Conservation (phyloP, 2,329 filamentous ascomycete genomes). For the Aspergillus candidus region DNA sequence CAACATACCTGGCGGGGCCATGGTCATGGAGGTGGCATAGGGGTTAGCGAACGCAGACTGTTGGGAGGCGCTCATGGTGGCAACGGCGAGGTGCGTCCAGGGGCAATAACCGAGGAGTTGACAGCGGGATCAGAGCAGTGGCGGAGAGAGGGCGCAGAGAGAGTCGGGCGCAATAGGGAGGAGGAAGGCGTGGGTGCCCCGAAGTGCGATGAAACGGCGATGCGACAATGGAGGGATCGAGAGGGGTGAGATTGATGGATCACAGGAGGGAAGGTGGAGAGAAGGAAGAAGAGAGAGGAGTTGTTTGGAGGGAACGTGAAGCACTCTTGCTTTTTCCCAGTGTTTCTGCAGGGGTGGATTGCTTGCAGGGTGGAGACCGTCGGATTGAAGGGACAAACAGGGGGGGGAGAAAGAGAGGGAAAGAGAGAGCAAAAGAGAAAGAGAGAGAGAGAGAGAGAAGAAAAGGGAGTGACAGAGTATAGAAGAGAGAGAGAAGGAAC, state of each 20-base stretch:
- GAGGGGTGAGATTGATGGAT: not conserved
- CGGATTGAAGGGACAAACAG: constrained; percentile 1
- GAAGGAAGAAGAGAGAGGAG: constrained; percentile 1
- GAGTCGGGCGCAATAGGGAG: constrained; percentile 3
- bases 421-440: constrained; percentile 4
- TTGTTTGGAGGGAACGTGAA: too few relatives aligned
- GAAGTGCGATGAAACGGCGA: constrained; percentile 19
- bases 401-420: constrained; percentile 5
- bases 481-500: not conserved
- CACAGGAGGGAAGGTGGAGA: constrained; percentile 1
- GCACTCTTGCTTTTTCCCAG: too few relatives aligned
- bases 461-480: constrained; percentile 5
- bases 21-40: constrained; percentile 29
- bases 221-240: constrained; percentile 1
- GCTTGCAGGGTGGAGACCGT: constrained; percentile 1
- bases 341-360: too few relatives aligned
- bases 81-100: constrained; percentile 8
- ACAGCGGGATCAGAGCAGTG: constrained; percentile 10
- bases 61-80: constrained; percentile 26
- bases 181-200: constrained; percentile 5
- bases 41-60: constrained; percentile 22
- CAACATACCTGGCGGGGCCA: constrained; percentile 31
- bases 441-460: constrained; percentile 5
- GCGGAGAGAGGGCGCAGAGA: constrained; percentile 7
- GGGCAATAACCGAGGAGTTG: constrained; percentile 10